Evolutionary conservation across 352 stramenopile species (phyloP).

Genomic region (Pythium oligandrum): DNA sequence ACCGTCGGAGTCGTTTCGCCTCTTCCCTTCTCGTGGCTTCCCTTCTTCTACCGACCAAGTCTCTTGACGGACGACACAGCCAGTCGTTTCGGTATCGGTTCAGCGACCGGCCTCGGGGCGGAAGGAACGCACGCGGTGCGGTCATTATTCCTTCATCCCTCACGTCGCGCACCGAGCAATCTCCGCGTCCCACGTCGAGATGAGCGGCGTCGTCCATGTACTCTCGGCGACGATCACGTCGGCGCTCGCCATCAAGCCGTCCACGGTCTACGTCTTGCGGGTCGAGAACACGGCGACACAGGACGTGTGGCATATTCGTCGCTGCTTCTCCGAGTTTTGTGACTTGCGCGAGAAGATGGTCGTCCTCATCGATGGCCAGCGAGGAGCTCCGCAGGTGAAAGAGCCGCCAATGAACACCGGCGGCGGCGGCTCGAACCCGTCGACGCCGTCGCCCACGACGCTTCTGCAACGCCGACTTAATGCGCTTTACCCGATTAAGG

Average conservation of each 20-base stretch:
- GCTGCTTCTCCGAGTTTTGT: constrained; percentile 74
- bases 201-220: constrained; percentile 39
- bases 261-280: constrained; percentile 67
- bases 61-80: too few species aligned
- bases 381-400: not conserved
- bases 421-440: constrained; percentile 6
- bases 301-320: constrained; percentile 55
- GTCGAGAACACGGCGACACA: constrained; percentile 42
- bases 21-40: too few species aligned
- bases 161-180: not conserved
- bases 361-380: constrained; percentile 39
- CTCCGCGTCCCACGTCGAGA: constrained; percentile 4
- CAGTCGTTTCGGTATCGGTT: too few species aligned
- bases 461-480: constrained; percentile 4
- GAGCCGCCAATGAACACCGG: not conserved
- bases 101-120: too few species aligned
- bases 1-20: too few species aligned
- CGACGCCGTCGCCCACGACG: constrained; percentile 6
- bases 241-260: constrained; percentile 62
- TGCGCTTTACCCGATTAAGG: constrained; percentile 4
- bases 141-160: not conserved
- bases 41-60: too few species aligned
- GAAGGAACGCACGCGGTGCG: too few species aligned
- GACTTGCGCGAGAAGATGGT: constrained; percentile 68
- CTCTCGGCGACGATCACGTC: constrained; percentile 63